Percentiles rank a stretch among this genome's conserved stretches.
These are phyloP conservation scores for Pseudopyricularia cyperi DNA, from an alignment of 2,329 filamentous ascomycete species.

Conservation along the genomic window DNA sequence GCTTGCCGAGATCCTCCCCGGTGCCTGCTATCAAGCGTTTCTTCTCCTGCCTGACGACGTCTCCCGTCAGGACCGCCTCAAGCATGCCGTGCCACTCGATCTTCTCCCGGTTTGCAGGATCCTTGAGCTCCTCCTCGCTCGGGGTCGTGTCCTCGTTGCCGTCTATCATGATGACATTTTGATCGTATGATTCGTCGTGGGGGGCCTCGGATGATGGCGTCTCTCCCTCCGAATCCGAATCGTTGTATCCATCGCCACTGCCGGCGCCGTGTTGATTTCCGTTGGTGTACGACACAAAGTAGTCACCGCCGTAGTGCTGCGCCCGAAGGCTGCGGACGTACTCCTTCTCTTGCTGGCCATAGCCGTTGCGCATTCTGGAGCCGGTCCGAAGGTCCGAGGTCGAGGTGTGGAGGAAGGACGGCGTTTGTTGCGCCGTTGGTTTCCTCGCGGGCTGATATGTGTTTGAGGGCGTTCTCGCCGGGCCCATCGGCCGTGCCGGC, in stretches of 20 bases:
- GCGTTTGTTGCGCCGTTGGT: constrained; percentile 22
- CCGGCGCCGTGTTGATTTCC: background rate
- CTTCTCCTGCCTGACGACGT: constrained; percentile 97
- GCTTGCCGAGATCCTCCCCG: constrained; percentile 42
- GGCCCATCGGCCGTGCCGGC: constrained; percentile 48
- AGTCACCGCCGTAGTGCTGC: constrained; percentile 45
- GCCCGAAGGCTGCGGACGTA: constrained; percentile 88
- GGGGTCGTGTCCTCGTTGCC: constrained; percentile 82
- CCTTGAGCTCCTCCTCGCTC: constrained; percentile 77
- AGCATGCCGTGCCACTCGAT: constrained; percentile 98
- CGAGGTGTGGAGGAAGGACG: constrained; percentile 27
- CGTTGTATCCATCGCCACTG: constrained; percentile 47
- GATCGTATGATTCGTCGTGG: constrained; percentile 78
- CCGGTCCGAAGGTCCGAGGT: constrained; percentile 28
- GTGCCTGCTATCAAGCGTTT: constrained; percentile 76
- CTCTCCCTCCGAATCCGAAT: constrained; percentile 83
- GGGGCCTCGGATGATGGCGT: constrained; percentile 75
- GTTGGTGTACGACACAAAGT: constrained; percentile 62
- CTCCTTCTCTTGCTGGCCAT: constrained; percentile 68
- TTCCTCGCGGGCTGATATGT: constrained; percentile 61
- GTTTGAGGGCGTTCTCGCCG: constrained; percentile 61
- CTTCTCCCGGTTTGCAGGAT: constrained; percentile 76
- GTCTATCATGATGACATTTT: constrained; percentile 86
- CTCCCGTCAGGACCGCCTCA: constrained; percentile 85
- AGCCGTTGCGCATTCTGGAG: constrained; percentile 34